Conservation (phyloP, 306 rosid genomes). For the Cucurbita maxima region DNA sequence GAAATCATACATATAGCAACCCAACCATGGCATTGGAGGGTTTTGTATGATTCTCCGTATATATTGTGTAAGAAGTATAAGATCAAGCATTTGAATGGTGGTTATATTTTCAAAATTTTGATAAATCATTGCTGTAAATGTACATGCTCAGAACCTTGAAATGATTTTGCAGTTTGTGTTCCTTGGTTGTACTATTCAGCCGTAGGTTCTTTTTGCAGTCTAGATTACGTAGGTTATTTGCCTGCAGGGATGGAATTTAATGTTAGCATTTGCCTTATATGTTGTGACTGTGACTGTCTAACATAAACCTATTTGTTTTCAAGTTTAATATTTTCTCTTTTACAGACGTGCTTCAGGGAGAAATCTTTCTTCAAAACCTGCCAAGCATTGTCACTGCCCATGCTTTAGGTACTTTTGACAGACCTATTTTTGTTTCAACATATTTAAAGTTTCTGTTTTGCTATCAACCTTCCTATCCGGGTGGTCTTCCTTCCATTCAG, state of each 20-base stretch:
- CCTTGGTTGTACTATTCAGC: not conserved
- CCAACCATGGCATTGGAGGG: not conserved
- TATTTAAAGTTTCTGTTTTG: not conserved
- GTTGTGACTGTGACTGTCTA: not conserved
- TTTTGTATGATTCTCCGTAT: not conserved
- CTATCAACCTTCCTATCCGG: not conserved
- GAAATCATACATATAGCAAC: not conserved
- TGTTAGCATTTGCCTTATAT: not conserved
- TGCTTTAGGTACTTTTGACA: conserved; percentile 52
- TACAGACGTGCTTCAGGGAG: conserved; percentile 82
- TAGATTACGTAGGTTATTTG: not conserved
- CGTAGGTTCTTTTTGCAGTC: not conserved
- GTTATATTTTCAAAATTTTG: not conserved
- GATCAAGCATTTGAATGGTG: not conserved
- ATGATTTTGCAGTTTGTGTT: not conserved
- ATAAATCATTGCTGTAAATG: not conserved
- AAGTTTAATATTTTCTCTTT: conserved; percentile 9
- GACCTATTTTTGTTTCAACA: not conserved
- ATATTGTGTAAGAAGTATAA: not conserved
- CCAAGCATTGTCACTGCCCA: conserved; percentile 85
- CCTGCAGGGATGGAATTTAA: not conserved
- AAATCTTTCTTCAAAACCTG: conserved; percentile 91
- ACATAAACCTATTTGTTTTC: not conserved
- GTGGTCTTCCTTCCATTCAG: not conserved
- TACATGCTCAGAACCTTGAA: not conserved